Conservation (phyloP, 345 rosid species). For the Eucalyptus erythrocorys region DNA sequence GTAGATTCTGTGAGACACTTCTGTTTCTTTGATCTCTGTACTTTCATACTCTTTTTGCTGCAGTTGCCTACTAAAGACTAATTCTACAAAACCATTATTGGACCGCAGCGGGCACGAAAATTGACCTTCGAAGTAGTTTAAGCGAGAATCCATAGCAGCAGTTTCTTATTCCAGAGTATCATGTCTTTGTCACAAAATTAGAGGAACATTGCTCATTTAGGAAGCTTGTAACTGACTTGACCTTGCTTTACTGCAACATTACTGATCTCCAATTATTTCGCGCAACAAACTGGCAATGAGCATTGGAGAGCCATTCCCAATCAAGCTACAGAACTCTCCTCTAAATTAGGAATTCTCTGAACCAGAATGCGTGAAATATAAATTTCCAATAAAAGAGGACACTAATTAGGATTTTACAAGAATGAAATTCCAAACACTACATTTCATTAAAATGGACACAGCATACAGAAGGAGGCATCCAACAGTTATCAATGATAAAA, state of each 20-base stretch:
- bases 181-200: background rate
- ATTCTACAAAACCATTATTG: background rate
- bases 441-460: no score
- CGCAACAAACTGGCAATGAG: no score
- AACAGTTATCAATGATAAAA: no score
- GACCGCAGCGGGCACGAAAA: no score
- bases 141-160: background rate
- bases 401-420: no score
- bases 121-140: no score
- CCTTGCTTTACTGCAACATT: background rate
- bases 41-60: no score
- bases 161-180: background rate
- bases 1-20: no score
- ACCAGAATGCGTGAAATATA: background rate
- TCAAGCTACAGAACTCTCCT: background rate
- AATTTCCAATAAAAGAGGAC: background rate
- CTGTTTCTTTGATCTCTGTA: no score
- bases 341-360: background rate
- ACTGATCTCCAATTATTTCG: background rate
- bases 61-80: background rate
- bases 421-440: no score
- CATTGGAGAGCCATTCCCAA: background rate
- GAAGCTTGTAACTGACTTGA: background rate
- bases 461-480: no score
- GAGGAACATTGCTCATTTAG: background rate